These are phyloP conservation scores for Pseudohalonectria lignicola DNA, from an alignment of 2,329 filamentous ascomycete species.

Conservation along the genomic window DNA sequence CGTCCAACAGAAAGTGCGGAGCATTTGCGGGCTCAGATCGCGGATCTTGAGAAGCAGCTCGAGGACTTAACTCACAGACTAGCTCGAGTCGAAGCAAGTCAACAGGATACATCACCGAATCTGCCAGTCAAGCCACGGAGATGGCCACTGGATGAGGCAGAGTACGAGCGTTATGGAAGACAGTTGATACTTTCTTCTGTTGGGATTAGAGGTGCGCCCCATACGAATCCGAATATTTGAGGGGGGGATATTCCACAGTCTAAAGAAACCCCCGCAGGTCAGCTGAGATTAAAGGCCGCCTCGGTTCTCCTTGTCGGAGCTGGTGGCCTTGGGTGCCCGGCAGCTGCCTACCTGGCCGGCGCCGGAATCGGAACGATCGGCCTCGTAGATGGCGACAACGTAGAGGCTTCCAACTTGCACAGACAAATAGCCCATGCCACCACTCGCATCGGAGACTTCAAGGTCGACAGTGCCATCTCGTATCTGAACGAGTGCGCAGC, in stretches of 20 bases:
- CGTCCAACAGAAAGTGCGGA: conserved; percentile 15
- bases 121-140: too few species aligned
- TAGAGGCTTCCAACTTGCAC: conserved; percentile 86
- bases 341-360: conserved; percentile 83
- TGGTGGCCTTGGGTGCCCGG: conserved; percentile 84
- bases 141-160: conserved; percentile 63
- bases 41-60: conserved; percentile 35
- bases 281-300: conserved; percentile 59
- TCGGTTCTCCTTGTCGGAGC: conserved; percentile 74
- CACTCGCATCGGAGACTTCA: conserved; percentile 58
- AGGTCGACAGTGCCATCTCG: conserved; percentile 66
- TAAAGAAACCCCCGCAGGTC: too few species aligned
- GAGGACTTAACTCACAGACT: too few species aligned
- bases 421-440: conserved; percentile 78
- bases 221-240: too few species aligned
- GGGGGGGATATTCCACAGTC: too few species aligned
- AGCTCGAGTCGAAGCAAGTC: too few species aligned
- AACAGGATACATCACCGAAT: too few species aligned
- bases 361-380: conserved; percentile 78
- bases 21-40: conserved; percentile 34
- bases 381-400: conserved; percentile 75
- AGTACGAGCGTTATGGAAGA: conserved; percentile 79
- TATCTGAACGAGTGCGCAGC: conserved; percentile 29
- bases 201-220: conserved; percentile 59
- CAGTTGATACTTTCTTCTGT: conserved; percentile 83